A percentile compares a stretch with the other conserved stretches of the same genome.
phyloP scores from a whole-genome alignment of 495 filamentous ascomycete genomes.

The Hypoxylon cercidicola region DNA sequence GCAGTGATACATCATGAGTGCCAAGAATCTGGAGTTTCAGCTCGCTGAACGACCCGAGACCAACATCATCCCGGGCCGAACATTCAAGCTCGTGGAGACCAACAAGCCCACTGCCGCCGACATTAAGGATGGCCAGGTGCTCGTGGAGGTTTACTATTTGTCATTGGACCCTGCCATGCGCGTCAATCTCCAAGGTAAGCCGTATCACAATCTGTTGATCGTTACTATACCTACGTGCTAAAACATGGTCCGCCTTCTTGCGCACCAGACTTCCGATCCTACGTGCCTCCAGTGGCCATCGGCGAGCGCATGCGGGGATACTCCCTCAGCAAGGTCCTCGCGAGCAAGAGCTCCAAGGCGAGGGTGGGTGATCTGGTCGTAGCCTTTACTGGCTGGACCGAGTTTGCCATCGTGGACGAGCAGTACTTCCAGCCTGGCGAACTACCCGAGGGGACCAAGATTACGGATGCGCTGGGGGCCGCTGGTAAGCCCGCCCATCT shows the following conservation, averaged over 20 bases:
- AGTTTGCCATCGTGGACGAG: constrained; percentile 64
- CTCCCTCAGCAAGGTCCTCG: constrained; percentile 63
- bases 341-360: constrained; percentile 56
- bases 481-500: constrained; percentile 47
- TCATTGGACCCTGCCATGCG: constrained; percentile 84
- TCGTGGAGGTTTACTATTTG: constrained; percentile 70
- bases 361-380: constrained; percentile 63
- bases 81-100: constrained; percentile 61
- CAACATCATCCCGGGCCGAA: constrained; percentile 51
- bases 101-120: constrained; percentile 52
- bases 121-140: constrained; percentile 64
- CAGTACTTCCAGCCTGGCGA: constrained; percentile 54
- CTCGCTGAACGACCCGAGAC: constrained; percentile 61
- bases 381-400: constrained; percentile 68
- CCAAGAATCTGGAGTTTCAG: constrained; percentile 57
- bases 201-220: not conserved
- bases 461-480: constrained; percentile 70
- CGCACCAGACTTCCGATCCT: constrained; percentile 67
- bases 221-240: not conserved
- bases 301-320: constrained; percentile 75
- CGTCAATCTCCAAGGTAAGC: constrained; percentile 69
- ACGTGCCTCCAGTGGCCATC: constrained; percentile 71
- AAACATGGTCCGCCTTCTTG: not conserved
- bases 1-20: constrained; percentile 50
- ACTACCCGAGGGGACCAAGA: constrained; percentile 57